These are phyloP conservation scores for Mortierella hygrophila DNA, from an alignment of 192 early-diverging fungal species.

Conservation along the genomic window DNA sequence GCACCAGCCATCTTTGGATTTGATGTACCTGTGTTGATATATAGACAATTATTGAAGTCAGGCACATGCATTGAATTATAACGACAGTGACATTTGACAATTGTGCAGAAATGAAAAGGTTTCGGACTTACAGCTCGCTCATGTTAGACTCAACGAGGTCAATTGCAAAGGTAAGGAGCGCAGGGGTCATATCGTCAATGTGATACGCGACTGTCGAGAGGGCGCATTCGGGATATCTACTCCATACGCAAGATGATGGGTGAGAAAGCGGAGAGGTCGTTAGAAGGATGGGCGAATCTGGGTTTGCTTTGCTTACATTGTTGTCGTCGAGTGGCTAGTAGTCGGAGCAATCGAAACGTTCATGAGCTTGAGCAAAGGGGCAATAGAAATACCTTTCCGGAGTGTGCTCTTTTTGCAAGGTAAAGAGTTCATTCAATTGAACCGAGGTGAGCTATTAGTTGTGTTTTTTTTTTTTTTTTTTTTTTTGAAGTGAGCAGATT, in stretches of 20 bases:
- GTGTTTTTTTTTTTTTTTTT: neutral
- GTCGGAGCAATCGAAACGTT: slow-evolving; percentile 1
- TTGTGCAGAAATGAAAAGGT: neutral
- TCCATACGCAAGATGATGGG: neutral
- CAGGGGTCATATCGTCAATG: slow-evolving; percentile 49
- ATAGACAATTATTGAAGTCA: neutral
- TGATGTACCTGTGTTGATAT: slow-evolving; percentile 60
- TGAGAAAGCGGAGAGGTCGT: neutral
- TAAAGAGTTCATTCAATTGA: slow-evolving; percentile 38
- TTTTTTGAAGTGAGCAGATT: neutral
- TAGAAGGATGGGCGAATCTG: no score
- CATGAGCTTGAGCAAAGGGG: neutral
- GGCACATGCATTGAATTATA: neutral
- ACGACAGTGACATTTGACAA: neutral
- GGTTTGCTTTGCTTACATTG: no score
- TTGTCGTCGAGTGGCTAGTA: neutral
- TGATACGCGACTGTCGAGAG: slow-evolving; percentile 48
- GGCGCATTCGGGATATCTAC: slow-evolving; percentile 29
- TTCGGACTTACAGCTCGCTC: slow-evolving; percentile 63
- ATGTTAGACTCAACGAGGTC: slow-evolving; percentile 73
- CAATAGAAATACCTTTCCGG: slow-evolving; percentile 29
- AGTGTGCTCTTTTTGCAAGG: slow-evolving; percentile 16
- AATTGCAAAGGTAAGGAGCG: slow-evolving; percentile 62
- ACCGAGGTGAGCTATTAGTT: slow-evolving; percentile 31
- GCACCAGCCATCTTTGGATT: slow-evolving; percentile 77